phyloP scores from a whole-genome alignment of 495 filamentous ascomycete species.

The Wilcoxina mikolae region DNA sequence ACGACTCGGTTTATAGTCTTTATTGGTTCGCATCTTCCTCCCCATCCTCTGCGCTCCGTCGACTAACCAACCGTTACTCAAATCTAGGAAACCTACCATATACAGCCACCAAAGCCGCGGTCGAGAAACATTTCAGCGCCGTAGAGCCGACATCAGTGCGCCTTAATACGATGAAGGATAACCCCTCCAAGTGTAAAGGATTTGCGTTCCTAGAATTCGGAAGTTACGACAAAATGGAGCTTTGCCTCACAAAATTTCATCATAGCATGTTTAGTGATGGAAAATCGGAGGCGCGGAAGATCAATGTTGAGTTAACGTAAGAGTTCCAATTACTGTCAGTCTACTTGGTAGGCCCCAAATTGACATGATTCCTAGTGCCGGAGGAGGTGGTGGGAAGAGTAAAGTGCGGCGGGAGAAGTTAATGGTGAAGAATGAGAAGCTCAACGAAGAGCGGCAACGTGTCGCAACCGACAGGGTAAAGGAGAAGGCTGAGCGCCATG shows the following conservation, averaged over 20 bases:
- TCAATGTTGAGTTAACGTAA: slow-evolving; percentile 87
- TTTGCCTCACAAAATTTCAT: slow-evolving; percentile 75
- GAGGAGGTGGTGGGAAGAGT: slow-evolving; percentile 75
- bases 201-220: slow-evolving; percentile 90
- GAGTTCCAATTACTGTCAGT: slow-evolving; percentile 22
- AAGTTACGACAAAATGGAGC: slow-evolving; percentile 81
- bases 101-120: slow-evolving; percentile 50
- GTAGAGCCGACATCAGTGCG: slow-evolving; percentile 60
- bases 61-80: slow-evolving; percentile 10
- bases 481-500: slow-evolving; percentile 33
- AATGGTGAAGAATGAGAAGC: slow-evolving; percentile 68
- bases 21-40: slow-evolving; percentile 42
- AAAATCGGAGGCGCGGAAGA: slow-evolving; percentile 38
- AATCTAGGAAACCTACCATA: slow-evolving; percentile 69
- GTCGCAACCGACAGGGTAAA: slow-evolving; percentile 5
- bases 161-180: slow-evolving; percentile 54
- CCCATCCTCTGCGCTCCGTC: background rate
- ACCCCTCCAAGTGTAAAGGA: slow-evolving; percentile 59
- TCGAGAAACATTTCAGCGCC: slow-evolving; percentile 61
- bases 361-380: slow-evolving; percentile 38
- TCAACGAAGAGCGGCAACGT: slow-evolving; percentile 58
- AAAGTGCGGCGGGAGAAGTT: slow-evolving; percentile 58
- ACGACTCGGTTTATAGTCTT: slow-evolving; percentile 66
- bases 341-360: background rate
- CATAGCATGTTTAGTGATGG: slow-evolving; percentile 69